Evolutionary conservation across 164 flowering plant species (phyloP).

Genomic region (Piper betle): DNA sequence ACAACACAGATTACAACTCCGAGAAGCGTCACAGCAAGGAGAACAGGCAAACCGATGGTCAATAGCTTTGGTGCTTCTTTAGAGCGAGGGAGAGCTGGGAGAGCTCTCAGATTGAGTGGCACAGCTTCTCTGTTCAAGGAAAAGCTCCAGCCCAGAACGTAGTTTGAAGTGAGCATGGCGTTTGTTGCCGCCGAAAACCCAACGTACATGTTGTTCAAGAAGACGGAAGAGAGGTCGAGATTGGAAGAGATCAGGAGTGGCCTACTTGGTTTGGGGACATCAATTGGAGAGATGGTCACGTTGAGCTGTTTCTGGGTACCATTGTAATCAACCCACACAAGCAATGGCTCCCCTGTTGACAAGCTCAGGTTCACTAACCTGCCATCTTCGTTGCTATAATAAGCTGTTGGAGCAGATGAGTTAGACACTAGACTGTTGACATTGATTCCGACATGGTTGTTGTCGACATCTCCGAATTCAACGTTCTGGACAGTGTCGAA

Average conservation of each 20-base stretch:
- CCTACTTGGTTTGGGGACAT: conserved; percentile 1
- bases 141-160: conserved; percentile 13
- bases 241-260: conserved; percentile 9
- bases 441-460: conserved; percentile 69
- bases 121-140: conserved; percentile 7
- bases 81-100: conserved; percentile 6
- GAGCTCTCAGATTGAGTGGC: conserved; percentile 4
- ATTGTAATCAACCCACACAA: conserved; percentile 13
- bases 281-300: conserved; percentile 11
- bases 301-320: conserved; percentile 3
- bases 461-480: conserved; percentile 47
- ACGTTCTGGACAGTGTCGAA: conserved; percentile 56
- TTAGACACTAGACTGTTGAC: conserved; percentile 42
- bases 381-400: conserved; percentile 8
- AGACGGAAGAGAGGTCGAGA: conserved; percentile 2
- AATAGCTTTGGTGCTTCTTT: conserved; percentile 3
- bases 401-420: conserved; percentile 24
- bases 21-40: neutral
- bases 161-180: conserved; percentile 1
- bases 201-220: conserved; percentile 7
- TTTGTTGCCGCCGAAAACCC: conserved; percentile 10
- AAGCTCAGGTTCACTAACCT: conserved; percentile 12
- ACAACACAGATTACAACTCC: neutral
- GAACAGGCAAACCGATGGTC: conserved; percentile 4
- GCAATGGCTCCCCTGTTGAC: conserved; percentile 13